Conservation (phyloP, 2,329 filamentous ascomycete species). For the Aspergillus luchuensis region DNA sequence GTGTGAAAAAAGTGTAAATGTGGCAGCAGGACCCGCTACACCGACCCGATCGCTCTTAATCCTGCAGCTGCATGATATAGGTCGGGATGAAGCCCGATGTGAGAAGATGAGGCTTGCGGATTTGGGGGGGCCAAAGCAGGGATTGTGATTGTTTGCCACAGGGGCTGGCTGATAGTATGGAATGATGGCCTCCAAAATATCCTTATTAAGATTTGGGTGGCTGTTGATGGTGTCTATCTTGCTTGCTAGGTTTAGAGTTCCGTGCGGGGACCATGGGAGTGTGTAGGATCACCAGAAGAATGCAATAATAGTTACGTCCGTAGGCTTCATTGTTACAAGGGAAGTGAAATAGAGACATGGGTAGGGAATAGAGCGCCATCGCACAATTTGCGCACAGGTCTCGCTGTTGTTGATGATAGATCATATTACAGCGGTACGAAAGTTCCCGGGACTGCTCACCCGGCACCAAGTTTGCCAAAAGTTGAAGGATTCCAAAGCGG, state of each 20-base stretch:
- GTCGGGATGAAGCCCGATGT: background rate
- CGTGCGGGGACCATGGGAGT: background rate
- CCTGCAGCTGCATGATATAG: background rate
- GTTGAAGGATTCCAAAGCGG: background rate
- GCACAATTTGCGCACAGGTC: conserved; percentile 3
- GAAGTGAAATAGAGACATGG: background rate
- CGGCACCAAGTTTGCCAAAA: background rate
- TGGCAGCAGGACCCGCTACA: conserved; percentile 1
- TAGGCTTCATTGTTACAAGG: conserved; percentile 3
- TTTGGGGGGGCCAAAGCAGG: background rate
- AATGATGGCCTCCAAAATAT: background rate
- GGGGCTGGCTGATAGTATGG: background rate
- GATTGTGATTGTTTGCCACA: background rate
- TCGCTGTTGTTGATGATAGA: background rate
- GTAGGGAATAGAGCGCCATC: conserved; percentile 1
- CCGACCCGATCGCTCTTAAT: background rate
- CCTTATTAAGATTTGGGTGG: background rate
- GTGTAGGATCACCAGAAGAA: background rate
- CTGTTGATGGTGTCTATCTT: conserved; percentile 2
- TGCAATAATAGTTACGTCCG: conserved; percentile 1
- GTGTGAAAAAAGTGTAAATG: background rate
- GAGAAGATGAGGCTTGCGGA: too few species aligned
- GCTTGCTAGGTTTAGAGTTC: background rate
- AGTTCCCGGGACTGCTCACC: conserved; percentile 8
- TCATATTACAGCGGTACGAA: conserved; percentile 8